These are phyloP conservation scores for Elsinoe batatas DNA, from an alignment of 2,329 filamentous ascomycete species.

Conservation along the genomic window DNA sequence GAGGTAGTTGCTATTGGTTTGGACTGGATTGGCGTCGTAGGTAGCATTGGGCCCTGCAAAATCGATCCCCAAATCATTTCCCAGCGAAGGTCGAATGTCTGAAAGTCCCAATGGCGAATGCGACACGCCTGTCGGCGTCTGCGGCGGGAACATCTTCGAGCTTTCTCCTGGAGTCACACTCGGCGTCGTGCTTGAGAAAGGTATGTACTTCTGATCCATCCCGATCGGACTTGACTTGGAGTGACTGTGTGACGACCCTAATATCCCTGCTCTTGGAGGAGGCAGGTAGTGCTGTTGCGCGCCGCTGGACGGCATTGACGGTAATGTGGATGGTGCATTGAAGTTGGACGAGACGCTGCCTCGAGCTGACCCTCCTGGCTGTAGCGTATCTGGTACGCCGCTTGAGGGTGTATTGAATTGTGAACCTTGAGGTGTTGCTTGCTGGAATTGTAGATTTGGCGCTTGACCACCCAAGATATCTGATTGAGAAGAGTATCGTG, in stretches of 20 bases:
- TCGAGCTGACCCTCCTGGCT: conserved; percentile 43
- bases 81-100: conserved; percentile 79
- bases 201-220: conserved; percentile 52
- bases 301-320: conserved; percentile 36
- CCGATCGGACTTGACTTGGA: conserved; percentile 74
- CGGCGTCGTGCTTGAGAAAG: conserved; percentile 50
- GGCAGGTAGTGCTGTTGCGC: conserved; percentile 48
- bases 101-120: conserved; percentile 85
- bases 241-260: conserved; percentile 62
- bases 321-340: conserved; percentile 41
- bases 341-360: conserved; percentile 37
- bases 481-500: conserved; percentile 36
- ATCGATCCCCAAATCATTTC: conserved; percentile 64
- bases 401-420: conserved; percentile 17
- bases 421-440: conserved; percentile 31
- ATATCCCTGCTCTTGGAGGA: conserved; percentile 55
- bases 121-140: conserved; percentile 51
- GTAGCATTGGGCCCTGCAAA: conserved; percentile 47
- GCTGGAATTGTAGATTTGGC: conserved; percentile 51
- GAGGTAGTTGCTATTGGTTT: conserved; percentile 78
- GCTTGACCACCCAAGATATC: conserved; percentile 25
- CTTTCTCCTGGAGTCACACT: conserved; percentile 18
- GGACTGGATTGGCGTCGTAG: conserved; percentile 58
- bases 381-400: conserved; percentile 51
- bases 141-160: conserved; percentile 27